Base-by-base conservation (phyloP, 164 flowering plant species). In the Vitis rupestris region DNA sequence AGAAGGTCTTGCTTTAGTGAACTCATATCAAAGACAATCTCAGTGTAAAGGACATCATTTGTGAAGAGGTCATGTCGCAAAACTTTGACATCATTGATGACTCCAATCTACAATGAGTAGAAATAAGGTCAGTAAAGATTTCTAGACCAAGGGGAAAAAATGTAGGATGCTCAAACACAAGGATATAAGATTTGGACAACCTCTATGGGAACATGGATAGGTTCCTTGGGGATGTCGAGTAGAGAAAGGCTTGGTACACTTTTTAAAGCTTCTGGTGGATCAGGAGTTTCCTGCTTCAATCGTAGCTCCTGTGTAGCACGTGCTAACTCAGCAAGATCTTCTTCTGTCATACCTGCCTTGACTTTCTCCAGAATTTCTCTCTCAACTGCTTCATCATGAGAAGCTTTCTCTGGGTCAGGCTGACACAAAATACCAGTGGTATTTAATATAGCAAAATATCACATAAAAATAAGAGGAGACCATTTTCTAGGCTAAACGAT, bases 341-440 rank as follows among this genome's bases (percentile, higher is more conserved):
- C 99, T 73, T 88, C 82, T 57, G 97, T 96, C 99, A 96, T 89
- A 73, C 87, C 84, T 58, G 86, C 83, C 83, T 88, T 93, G 56
- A 96, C 82, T 81, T 87, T 87, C 61, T 86, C 84, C 79, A 93
- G 74, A 31, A 66, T 76, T 77, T 90, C 91, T 75, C 67, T 90
- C 79, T 93, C 99, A 50, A 76, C 84, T 6, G 87, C 95, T 83
- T 93, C 98, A 74, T 93, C 98, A 16, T 75, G 87, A 75, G 97
- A 85, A 80, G 95, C 94, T 79, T 89, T 93, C 75, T 88, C 88
- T 64, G 97, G 85, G 84, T 96, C 99, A 81, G 98, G 99, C 99
- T 96, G 90, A 44, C 14, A 61, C 44, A 37, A 37, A 31, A 66
- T 59, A 64, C 53, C 65, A 31, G 10, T 55, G 13, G 47, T 58